These are phyloP conservation scores for Penicillium silybi DNA, from an alignment of 495 filamentous ascomycete genomes.

Conservation along the genomic window DNA sequence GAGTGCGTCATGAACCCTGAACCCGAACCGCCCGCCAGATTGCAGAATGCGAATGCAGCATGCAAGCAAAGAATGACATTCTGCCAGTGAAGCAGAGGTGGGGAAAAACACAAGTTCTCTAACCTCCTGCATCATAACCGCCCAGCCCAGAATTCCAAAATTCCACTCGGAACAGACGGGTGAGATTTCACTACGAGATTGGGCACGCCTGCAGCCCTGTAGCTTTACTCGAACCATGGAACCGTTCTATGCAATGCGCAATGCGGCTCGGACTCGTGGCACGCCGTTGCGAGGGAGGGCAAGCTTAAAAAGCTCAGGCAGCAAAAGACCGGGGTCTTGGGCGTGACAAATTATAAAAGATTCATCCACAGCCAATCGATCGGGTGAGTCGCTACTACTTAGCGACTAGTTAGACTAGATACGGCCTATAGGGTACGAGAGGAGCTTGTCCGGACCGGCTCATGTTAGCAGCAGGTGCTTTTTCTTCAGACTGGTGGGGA, in stretches of 20 bases:
- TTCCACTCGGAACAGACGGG: background rate
- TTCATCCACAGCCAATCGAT: slow-evolving; percentile 30
- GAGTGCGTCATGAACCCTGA: background rate
- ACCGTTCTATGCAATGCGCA: background rate
- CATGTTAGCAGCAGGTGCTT: background rate
- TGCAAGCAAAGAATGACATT: background rate
- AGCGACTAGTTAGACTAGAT: background rate
- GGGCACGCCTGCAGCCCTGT: background rate
- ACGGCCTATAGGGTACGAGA: background rate
- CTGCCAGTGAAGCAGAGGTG: background rate
- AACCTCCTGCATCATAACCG: background rate
- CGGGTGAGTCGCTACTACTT: background rate
- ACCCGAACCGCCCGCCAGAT: too few relatives aligned
- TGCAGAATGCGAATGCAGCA: too few relatives aligned
- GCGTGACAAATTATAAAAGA: slow-evolving; percentile 18
- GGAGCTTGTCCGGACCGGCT: background rate
- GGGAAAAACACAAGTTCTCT: slow-evolving; percentile 1
- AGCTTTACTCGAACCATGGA: slow-evolving; percentile 1
- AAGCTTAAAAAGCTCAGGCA: background rate
- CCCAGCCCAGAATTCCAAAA: background rate
- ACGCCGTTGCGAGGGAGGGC: background rate
- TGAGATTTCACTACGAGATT: background rate
- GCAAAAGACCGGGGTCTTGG: background rate
- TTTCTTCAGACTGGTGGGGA: background rate
- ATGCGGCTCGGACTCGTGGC: background rate